Evolutionary conservation across 208 protist species (phyloP), one percentile per base, ranked within the genome.

Genomic region (Leishmania mexicana): DNA sequence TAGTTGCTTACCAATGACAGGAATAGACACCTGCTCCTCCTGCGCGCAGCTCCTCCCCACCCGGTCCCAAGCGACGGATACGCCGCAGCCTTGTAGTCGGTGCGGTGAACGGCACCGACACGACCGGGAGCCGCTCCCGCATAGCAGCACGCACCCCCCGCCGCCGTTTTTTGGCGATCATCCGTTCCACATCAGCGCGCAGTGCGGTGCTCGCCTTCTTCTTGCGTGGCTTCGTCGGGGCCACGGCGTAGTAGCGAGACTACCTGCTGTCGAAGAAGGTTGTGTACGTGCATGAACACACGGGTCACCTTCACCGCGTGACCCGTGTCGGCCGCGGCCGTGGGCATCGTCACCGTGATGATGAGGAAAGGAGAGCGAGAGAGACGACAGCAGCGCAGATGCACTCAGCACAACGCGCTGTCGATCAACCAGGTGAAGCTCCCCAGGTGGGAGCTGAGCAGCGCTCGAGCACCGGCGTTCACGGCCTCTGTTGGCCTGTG

Each of bases 171-270:
- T 42, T 8, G 38, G 11, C 21, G 11, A 72, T 31, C 47, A 80
- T 80, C 58, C 3, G 0, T 21, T 15, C 17, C 45, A 84, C 64
- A 78, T 88, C 85, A 4, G 10, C 21, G 5, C 3, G 13, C 74
- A 88, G 24, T n/a, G 80, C 70, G 6, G 2, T 17, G 1, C 47
- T 8, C 0, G 84, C 65, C 3, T 60, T 17, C 15, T 64, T 65
- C 35, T 62, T 57, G 72, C 82, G 83, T 1, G 49, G 75, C 3
- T 49, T 53, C 13, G 13, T 51, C 2, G 85, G 79, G 8, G 85
- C 85, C 0, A 88, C 71, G 1, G 85, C 76, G 64, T 81, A 86
- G 76, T 80, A 86, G 51, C 64, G 76, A 11, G 78, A 67, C 1
- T 72, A 81, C 7, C 31, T 72, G 42, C 75, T 81, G 31, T 40